These are phyloP conservation scores for Rhizoclosmatium globosum DNA, from an alignment of 192 early-diverging fungal genomes.

Conservation along the genomic window DNA sequence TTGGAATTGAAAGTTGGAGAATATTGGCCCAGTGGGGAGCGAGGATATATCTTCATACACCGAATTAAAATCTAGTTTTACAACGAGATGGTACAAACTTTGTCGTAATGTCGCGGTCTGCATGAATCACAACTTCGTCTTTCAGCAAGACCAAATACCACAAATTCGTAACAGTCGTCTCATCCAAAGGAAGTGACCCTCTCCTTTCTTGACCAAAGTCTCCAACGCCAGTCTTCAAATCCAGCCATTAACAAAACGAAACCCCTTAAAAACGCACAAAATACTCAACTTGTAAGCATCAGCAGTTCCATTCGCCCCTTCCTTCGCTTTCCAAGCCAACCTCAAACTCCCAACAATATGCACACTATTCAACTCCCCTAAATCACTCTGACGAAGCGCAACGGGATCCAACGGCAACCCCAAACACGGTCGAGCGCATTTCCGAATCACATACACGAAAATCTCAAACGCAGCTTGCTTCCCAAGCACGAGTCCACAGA, in stretches of 20 bases:
- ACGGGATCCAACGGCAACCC: slow-evolving; percentile 24
- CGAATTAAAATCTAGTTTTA: not conserved
- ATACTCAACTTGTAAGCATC: not conserved
- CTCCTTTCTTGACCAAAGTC: not conserved
- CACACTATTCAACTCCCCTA: slow-evolving; percentile 24
- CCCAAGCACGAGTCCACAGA: slow-evolving; percentile 13
- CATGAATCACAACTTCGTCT: not conserved
- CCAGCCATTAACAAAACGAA: too few species aligned
- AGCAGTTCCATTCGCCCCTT: slow-evolving; percentile 5
- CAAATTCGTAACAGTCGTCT: not conserved
- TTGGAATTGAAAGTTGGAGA: not conserved
- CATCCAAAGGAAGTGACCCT: not conserved
- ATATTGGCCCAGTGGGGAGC: not conserved
- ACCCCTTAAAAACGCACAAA: not conserved
- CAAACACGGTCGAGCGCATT: slow-evolving; percentile 4
- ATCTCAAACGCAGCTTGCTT: slow-evolving; percentile 4
- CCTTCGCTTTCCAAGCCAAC: slow-evolving; percentile 9
- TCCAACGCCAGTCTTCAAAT: not conserved
- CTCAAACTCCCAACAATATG: slow-evolving; percentile 26
- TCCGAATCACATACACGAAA: not conserved
- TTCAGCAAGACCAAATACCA: not conserved
- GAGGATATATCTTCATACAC: not conserved
- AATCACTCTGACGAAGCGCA: not conserved
- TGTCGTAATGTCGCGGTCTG: not conserved
- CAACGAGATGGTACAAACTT: not conserved